These are phyloP conservation scores for Cystofilobasidium capitatum DNA, from an alignment of 768 basidiomycete species.

Conservation along the genomic window DNA sequence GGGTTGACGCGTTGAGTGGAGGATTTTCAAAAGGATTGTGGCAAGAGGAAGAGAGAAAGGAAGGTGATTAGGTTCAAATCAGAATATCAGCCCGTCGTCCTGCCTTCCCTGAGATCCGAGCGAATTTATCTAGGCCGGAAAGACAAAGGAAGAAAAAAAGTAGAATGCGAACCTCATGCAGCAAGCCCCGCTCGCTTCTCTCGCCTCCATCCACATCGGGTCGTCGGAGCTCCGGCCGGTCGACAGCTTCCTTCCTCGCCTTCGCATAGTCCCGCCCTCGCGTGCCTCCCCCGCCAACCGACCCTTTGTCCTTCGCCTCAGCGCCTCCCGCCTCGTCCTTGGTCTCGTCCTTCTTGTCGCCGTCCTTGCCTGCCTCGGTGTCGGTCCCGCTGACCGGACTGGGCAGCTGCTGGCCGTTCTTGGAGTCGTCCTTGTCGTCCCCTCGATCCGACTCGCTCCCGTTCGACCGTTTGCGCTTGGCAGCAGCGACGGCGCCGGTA, in stretches of 20 bases:
- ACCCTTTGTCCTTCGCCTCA: background rate
- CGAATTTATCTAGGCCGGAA: background rate
- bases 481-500: background rate
- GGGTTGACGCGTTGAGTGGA: no score
- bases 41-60: no score
- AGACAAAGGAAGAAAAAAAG: background rate
- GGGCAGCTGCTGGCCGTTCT: constrained; percentile 6
- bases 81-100: no score
- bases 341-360: constrained; percentile 8
- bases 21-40: no score
- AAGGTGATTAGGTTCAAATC: no score
- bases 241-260: background rate
- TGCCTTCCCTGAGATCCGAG: background rate
- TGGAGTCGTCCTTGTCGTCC: constrained; percentile 1
- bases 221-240: background rate
- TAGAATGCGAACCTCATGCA: background rate
- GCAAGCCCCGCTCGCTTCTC: background rate
- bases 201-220: background rate
- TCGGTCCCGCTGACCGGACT: constrained; percentile 13
- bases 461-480: constrained; percentile 2
- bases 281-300: no score
- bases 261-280: background rate
- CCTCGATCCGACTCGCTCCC: background rate
- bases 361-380: constrained; percentile 4
- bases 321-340: background rate